Conservation (phyloP, 768 basidiomycete species). For the Mycena galopus region DNA sequence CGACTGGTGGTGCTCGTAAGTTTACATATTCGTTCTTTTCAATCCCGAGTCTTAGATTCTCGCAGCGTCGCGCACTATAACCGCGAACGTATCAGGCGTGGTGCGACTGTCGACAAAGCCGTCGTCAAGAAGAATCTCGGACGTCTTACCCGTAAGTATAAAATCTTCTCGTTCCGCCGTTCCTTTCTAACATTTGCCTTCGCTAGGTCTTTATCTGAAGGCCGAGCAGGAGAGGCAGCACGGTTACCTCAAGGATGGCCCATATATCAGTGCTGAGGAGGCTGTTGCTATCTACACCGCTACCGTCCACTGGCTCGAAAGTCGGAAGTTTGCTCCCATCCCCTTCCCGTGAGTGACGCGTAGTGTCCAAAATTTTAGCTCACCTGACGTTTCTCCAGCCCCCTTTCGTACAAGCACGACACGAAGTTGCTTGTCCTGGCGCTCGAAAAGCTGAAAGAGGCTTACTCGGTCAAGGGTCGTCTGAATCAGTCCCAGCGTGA, state of each 20-base stretch:
- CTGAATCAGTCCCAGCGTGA: constrained; percentile 98
- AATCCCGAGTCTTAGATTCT: constrained; percentile 13
- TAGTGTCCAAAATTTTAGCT: background rate
- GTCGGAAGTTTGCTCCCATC: constrained; percentile 97
- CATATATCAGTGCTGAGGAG: constrained; percentile 98
- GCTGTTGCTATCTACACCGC: constrained; percentile 99
- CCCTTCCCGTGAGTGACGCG: constrained; percentile 88
- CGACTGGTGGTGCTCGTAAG: constrained; percentile 97
- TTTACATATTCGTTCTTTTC: constrained; percentile 18
- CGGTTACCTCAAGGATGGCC: constrained; percentile 98
- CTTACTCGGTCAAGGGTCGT: constrained; percentile 97
- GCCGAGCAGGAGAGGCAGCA: constrained; percentile 99
- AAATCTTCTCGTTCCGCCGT: background rate
- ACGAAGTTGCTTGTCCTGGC: constrained; percentile 97
- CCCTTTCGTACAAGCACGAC: constrained; percentile 98
- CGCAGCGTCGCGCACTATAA: constrained; percentile 95
- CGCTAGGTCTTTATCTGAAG: constrained; percentile 88
- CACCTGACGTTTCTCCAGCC: constrained; percentile 57
- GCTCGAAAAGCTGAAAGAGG: constrained; percentile 98
- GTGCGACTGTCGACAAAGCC: constrained; percentile 97
- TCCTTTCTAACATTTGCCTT: constrained; percentile 20
- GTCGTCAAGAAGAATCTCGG: constrained; percentile 99
- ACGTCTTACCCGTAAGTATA: constrained; percentile 86
- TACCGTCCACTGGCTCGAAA: constrained; percentile 99
- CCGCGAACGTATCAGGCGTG: constrained; percentile 95